Evolutionary conservation across 441 rosid genomes (phyloP).

Genomic region (Iberis amara): DNA sequence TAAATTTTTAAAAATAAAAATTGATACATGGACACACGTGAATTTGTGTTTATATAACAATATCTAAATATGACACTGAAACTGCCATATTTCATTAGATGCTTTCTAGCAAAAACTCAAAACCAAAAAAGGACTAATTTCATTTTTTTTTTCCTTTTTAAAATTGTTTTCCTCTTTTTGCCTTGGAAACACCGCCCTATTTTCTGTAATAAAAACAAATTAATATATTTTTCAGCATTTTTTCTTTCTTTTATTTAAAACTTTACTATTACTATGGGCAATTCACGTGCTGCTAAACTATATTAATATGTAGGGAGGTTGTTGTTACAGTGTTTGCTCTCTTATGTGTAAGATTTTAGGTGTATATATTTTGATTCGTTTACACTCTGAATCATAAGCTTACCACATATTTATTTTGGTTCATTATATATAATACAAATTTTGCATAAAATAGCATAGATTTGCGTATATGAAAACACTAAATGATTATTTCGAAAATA

Average conservation of each 20-base stretch:
- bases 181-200: constrained; percentile 66
- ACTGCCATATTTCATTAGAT: constrained; percentile 45
- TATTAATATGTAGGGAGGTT: constrained; percentile 32
- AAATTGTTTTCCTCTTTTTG: neutral
- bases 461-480: neutral
- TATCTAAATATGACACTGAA: constrained; percentile 35
- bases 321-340: constrained; percentile 61
- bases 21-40: constrained; percentile 46
- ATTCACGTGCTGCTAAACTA: constrained; percentile 72
- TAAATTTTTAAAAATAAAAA: neutral
- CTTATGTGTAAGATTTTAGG: constrained; percentile 38
- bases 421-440: constrained; percentile 5
- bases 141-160: constrained; percentile 6
- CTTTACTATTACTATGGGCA: constrained; percentile 30
- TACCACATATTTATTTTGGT: constrained; percentile 10
- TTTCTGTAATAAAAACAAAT: constrained; percentile 22
- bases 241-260: constrained; percentile 3
- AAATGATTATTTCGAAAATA: neutral
- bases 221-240: neutral
- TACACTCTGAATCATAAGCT: constrained; percentile 12
- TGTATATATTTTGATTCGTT: constrained; percentile 16
- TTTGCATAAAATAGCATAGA: constrained; percentile 17
- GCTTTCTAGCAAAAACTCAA: constrained; percentile 34
- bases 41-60: constrained; percentile 28
- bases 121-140: constrained; percentile 20